Conservation (phyloP, 1,284 basidiomycete species). For the Cutaneotrichosporon cavernicola region DNA sequence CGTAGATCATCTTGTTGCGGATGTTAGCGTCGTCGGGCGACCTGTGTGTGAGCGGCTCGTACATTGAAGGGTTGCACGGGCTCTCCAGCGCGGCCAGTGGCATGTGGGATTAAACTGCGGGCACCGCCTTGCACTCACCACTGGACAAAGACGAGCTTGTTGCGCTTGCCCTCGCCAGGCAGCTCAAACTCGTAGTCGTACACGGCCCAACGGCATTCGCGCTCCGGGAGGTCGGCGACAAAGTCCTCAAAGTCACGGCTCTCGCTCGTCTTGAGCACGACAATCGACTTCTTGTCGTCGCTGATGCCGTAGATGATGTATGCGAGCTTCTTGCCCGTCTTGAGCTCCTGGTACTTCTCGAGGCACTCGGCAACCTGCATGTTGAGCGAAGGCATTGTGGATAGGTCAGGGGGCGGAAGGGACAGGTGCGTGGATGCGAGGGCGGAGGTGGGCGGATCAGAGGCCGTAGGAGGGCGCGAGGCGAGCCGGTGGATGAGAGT, state of each 20-base stretch:
- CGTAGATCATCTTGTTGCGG: slow-evolving; percentile 92
- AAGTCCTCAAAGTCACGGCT: slow-evolving; percentile 72
- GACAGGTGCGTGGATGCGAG: background rate
- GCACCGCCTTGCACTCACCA: slow-evolving; percentile 59
- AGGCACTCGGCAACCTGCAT: slow-evolving; percentile 59
- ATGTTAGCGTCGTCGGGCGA: slow-evolving; percentile 82
- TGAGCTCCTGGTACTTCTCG: slow-evolving; percentile 68
- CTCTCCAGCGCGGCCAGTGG: too few species aligned
- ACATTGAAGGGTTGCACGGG: too few species aligned
- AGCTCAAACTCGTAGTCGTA: slow-evolving; percentile 88
- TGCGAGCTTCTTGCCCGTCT: slow-evolving; percentile 77
- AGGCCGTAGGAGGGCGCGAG: background rate
- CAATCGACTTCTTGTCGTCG: slow-evolving; percentile 67
- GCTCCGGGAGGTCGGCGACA: slow-evolving; percentile 69
- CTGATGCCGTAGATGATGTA: slow-evolving; percentile 83
- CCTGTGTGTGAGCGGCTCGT: slow-evolving; percentile 57
- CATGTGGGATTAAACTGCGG: background rate
- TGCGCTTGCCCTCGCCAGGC: slow-evolving; percentile 74
- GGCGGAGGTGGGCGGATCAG: background rate
- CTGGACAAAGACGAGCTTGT: slow-evolving; percentile 83
- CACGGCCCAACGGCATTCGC: slow-evolving; percentile 81
- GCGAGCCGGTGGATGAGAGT: background rate
- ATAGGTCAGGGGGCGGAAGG: background rate
- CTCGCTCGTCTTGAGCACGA: slow-evolving; percentile 64
- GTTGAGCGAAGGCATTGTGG: background rate